Evolutionary conservation across 2,329 filamentous ascomycete genomes (phyloP).

Genomic region (Trichoderma oligosporum): DNA sequence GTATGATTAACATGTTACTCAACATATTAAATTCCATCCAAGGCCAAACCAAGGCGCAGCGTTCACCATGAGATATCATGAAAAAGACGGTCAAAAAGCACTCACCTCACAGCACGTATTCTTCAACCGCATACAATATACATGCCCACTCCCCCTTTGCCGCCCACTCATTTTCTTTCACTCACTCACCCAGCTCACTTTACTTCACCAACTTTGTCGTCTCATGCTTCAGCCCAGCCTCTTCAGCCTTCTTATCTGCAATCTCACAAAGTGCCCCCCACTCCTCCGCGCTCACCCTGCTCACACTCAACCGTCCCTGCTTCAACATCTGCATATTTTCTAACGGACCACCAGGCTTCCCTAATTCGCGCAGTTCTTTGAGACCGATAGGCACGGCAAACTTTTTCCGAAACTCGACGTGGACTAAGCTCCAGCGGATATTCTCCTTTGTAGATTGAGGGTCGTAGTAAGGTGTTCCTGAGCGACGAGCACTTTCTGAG

Average conservation of each 20-base stretch:
- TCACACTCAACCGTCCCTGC: constrained; percentile 78
- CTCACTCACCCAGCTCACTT: neutral
- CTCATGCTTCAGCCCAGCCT: constrained; percentile 39
- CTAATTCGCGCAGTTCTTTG: constrained; percentile 65
- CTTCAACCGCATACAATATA: neutral
- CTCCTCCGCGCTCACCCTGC: constrained; percentile 59
- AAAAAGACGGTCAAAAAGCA: neutral
- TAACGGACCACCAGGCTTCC: constrained; percentile 53
- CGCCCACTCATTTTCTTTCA: no score
- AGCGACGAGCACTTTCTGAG: constrained; percentile 33
- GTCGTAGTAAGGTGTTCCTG: constrained; percentile 71
- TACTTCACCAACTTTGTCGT: constrained; percentile 17
- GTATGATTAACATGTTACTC: neutral
- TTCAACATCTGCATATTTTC: constrained; percentile 79
- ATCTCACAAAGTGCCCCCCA: constrained; percentile 61
- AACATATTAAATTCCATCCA: neutral
- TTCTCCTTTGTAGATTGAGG: constrained; percentile 57
- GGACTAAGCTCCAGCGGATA: constrained; percentile 76
- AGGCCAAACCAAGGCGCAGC: neutral
- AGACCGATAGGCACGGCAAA: constrained; percentile 69
- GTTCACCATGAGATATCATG: neutral
- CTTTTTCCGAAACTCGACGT: constrained; percentile 82
- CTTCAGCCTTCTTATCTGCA: constrained; percentile 42
- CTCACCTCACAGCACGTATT: neutral
- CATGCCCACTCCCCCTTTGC: neutral